These are phyloP conservation scores for Microstroma glucosiphilum DNA, from an alignment of 1,284 basidiomycete genomes.

Conservation along the genomic window DNA sequence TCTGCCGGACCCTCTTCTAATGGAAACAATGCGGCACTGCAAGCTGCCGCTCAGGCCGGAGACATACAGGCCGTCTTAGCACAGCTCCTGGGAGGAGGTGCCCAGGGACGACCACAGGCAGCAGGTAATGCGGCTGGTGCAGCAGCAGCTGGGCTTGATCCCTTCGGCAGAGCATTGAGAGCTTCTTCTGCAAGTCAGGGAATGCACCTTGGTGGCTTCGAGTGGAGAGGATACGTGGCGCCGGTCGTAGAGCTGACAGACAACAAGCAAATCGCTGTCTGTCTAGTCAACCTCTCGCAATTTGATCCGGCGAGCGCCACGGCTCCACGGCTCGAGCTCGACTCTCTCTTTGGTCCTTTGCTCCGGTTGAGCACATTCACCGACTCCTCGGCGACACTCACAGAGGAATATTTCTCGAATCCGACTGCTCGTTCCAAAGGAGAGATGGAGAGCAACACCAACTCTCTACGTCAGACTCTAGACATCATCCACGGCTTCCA, in stretches of 20 bases:
- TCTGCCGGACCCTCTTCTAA: not conserved
- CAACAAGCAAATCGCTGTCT: conserved; percentile 71
- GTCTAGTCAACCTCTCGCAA: conserved; percentile 56
- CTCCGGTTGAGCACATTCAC: conserved; percentile 41
- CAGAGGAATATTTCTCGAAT: conserved; percentile 33
- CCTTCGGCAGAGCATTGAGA: not conserved
- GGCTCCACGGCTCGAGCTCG: conserved; percentile 53
- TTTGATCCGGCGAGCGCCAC: conserved; percentile 64
- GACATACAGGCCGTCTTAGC: conserved; percentile 38
- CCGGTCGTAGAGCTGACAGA: conserved; percentile 74
- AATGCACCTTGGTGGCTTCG: conserved; percentile 52
- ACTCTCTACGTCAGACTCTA: conserved; percentile 37
- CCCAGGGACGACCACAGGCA: conserved; percentile 7
- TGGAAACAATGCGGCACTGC: conserved; percentile 8
- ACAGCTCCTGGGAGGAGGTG: conserved; percentile 23
- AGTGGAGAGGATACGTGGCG: conserved; percentile 78
- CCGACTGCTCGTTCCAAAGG: conserved; percentile 25
- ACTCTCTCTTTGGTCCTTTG: conserved; percentile 42
- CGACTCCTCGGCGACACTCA: conserved; percentile 37
- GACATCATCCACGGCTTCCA: conserved; percentile 61
- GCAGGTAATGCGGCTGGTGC: conserved; percentile 20
- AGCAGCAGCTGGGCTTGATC: not conserved
- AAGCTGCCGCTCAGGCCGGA: conserved; percentile 24
- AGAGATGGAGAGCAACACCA: conserved; percentile 34
- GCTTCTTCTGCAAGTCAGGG: conserved; percentile 21